phyloP scores from a whole-genome alignment of 768 basidiomycete genomes.

The Tricholoma bakamatsutake region DNA sequence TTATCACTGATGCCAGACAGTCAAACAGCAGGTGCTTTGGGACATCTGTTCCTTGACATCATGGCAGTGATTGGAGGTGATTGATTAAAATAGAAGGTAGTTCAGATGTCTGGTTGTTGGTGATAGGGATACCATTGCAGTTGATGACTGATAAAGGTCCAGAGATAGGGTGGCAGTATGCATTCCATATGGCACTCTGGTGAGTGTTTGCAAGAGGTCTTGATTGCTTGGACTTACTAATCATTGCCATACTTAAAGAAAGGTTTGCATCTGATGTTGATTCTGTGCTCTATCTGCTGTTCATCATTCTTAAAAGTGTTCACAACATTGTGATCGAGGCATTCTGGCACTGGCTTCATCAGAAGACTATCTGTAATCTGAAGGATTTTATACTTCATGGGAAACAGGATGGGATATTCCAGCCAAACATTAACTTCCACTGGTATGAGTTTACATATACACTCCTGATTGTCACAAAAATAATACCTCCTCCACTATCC shows the following conservation, averaged over 20 bases:
- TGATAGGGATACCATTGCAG: neutral
- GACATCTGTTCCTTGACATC: slow-evolving; percentile 30
- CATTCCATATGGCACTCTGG: neutral
- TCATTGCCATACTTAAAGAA: neutral
- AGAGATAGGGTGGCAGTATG: neutral
- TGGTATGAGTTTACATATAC: neutral
- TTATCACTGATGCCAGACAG: slow-evolving; percentile 21
- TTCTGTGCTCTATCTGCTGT: neutral
- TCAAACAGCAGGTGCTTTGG: slow-evolving; percentile 17
- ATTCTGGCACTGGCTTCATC: slow-evolving; percentile 22
- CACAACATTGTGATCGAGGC: slow-evolving; percentile 25
- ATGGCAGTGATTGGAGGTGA: slow-evolving; percentile 4
- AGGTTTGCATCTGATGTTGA: neutral
- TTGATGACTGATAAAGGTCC: neutral
- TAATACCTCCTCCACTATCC: neutral
- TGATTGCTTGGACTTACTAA: neutral
- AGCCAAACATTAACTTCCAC: slow-evolving; percentile 3
- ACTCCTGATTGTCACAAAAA: neutral
- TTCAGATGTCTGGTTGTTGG: neutral
- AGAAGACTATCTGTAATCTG: slow-evolving; percentile 13
- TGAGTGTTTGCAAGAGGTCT: neutral
- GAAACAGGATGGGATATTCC: slow-evolving; percentile 14
- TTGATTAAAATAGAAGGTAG: neutral
- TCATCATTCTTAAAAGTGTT: slow-evolving; percentile 15
- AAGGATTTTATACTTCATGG: slow-evolving; percentile 16